Evolutionary conservation across 2,329 filamentous ascomycete species (phyloP), one percentile per base, ranked within the genome.

Genomic region (Colletotrichum lini): DNA sequence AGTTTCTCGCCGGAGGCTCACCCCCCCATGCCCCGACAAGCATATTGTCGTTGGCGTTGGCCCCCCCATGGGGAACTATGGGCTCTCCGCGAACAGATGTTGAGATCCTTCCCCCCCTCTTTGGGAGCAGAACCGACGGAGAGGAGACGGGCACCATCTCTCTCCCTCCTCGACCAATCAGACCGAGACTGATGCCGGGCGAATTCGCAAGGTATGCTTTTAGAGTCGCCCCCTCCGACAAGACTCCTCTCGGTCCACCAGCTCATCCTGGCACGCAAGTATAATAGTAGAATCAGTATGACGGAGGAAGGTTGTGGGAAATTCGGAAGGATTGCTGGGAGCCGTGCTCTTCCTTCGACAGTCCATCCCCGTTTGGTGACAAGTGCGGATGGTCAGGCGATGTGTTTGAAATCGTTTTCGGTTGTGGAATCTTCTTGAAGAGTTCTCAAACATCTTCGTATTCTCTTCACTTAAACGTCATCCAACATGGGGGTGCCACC

Each of bases 11-110:
- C 23, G 15, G 40, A 40, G 23, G 44, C 52, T 35, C 45, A 38
- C 35, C 63, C 66, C 68, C 64, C 57, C 64, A 35, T 42, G 64
- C n/a, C n/a, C n/a, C n/a, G n/a, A n/a, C n/a, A n/a, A n/a, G n/a
- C n/a, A n/a, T n/a, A n/a, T n/a, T n/a, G n/a, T n/a, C n/a, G n/a
- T n/a, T n/a, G n/a, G n/a, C n/a, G n/a, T n/a, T n/a, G n/a, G n/a
- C 35, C 63, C 66, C 68, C 64, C 57, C 64, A 35, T 42, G 64
- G 68, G 64, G 45, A 57, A 47, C n/a, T 62, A 21, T 45, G 50
- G 21, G 35, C 38, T 63, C 45, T 7, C 60, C 49, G 59, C 50
- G 44, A 71, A 70, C 65, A 40, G 58, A 26, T 71, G 52, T 44
- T 18, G 38, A 52, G 50, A 13, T 45, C n/a, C 64, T 35, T 38